phyloP scores from a whole-genome alignment of 2,329 filamentous ascomycete species.

The Monosporascus ibericus region DNA sequence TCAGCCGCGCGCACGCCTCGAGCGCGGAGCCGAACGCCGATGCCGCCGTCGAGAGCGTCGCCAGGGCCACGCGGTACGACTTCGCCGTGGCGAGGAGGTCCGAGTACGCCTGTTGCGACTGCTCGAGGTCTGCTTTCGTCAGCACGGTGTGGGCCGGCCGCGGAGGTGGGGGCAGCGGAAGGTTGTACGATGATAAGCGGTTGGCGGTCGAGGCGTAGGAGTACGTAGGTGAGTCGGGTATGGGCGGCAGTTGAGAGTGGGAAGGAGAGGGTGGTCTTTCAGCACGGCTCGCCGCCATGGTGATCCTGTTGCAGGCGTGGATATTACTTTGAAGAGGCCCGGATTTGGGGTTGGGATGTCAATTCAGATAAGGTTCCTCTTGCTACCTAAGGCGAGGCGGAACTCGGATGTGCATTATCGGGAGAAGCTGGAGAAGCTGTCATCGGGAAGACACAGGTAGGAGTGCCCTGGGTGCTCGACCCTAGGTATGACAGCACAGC shows the following conservation, averaged over 20 bases:
- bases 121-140: slow-evolving; percentile 56
- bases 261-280: slow-evolving; percentile 40
- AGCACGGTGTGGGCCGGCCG: slow-evolving; percentile 53
- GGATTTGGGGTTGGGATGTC: background rate
- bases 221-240: slow-evolving; percentile 58
- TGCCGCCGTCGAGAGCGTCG: slow-evolving; percentile 53
- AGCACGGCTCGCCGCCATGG: background rate
- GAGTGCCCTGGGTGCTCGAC: too few relatives aligned
- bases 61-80: slow-evolving; percentile 56
- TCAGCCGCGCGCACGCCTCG: slow-evolving; percentile 62
- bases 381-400: background rate
- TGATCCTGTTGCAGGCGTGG: background rate
- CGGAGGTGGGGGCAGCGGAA: slow-evolving; percentile 56
- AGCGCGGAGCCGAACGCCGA: slow-evolving; percentile 59
- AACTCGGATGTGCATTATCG: too few relatives aligned
- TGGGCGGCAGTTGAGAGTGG: slow-evolving; percentile 50
- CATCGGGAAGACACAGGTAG: too few relatives aligned
- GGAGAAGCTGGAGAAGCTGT: too few relatives aligned
- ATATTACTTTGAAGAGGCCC: background rate
- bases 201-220: slow-evolving; percentile 59
- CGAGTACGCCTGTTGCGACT: slow-evolving; percentile 56
- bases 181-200: slow-evolving; percentile 51
- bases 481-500: too few relatives aligned
- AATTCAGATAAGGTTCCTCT: background rate
- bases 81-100: slow-evolving; percentile 58